Base-by-base conservation (phyloP, 2,329 filamentous ascomycete species). In the Cercospora citrullina region DNA sequence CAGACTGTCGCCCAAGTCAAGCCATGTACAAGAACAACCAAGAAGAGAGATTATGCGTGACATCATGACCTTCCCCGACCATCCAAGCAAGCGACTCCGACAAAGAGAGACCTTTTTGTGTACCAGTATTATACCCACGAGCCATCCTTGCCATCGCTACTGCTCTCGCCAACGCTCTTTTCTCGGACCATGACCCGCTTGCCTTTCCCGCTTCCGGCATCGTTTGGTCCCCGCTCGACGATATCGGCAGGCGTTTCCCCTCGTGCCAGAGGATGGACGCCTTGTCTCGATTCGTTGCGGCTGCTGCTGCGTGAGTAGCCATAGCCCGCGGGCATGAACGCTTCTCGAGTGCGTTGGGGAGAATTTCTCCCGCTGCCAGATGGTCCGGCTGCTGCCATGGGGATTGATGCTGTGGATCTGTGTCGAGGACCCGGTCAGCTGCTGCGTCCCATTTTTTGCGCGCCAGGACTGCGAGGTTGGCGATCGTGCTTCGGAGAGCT, bases 271-370 rank as follows among this genome's bases (percentile, higher is more conserved):
- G 74, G 73, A 70, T 67, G 59, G 18, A 71, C 58, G 18, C 26
- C 63, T 30, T 60, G 45, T 39, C 53, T 64, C 2, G 60, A 51
- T 8, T 59, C 66, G 18, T 66, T 31, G 26, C 69, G 53, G 33
- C 72, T 74, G 48, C 76, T 75, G 48, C 74, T 75, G 21, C 74
- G 69, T 39, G 73, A 65, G 59, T 77, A 77, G 7, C 71, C 73
- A 63, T 78, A 78, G 10, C 76, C 76, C 42, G 77, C 77, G 28
- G 76, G 76, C 76, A 78, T 78, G 70, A 76, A 77, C 4, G 74
- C 75, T 5, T 75, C 74, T 28, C 76, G 69, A 5, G 76, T 76
- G 14, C 75, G 62, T 16, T 70, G 71, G 1, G 76, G 76, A 9
- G 70, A 75, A 67, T 75, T 70, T 14, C 72, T 58, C 18, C 75